phyloP scores from a whole-genome alignment of 148 eudicot genomes.

The Rhododendron henanense region DNA sequence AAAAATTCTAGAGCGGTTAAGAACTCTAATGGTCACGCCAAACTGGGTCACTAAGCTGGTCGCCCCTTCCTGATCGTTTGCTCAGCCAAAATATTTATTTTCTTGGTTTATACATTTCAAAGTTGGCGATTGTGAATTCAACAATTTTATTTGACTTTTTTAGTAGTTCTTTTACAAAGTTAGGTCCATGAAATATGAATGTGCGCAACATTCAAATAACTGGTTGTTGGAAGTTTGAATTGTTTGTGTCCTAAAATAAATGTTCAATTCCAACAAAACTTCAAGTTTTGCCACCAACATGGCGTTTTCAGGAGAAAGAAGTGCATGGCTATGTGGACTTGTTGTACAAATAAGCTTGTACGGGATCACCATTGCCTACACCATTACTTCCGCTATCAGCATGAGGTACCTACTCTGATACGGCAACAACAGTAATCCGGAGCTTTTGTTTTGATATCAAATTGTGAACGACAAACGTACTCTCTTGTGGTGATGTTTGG shows the following conservation, averaged over 20 bases:
- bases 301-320: constrained; percentile 43
- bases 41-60: neutral
- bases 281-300: neutral
- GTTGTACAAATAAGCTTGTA: constrained; percentile 45
- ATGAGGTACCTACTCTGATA: constrained; percentile 36
- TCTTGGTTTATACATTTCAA: neutral
- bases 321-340: constrained; percentile 46
- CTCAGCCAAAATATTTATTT: neutral
- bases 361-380: constrained; percentile 62
- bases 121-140: neutral
- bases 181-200: neutral
- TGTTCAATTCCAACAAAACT: neutral
- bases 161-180: neutral
- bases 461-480: neutral
- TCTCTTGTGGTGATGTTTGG: neutral
- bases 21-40: neutral
- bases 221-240: neutral
- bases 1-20: neutral
- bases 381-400: constrained; percentile 67
- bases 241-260: neutral
- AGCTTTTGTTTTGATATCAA: neutral
- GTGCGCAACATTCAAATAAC: neutral
- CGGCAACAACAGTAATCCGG: neutral
- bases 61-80: neutral
- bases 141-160: neutral